Conservation (phyloP, 768 basidiomycete genomes). For the Termitomyces eurrhizus region DNA sequence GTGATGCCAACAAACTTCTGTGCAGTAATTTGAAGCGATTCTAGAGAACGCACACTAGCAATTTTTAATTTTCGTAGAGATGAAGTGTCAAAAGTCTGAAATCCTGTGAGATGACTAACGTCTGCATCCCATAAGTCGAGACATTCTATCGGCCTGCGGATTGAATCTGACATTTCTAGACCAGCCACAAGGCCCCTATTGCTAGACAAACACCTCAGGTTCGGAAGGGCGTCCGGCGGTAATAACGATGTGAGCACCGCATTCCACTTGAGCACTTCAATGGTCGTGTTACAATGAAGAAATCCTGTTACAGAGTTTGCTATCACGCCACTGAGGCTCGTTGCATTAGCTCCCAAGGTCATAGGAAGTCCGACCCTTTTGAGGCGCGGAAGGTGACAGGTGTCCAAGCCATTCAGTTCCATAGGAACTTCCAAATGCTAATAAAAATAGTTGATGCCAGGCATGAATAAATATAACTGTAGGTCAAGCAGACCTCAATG, state of each 20-base stretch:
- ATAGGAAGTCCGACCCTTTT: constrained; percentile 38
- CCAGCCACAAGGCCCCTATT: constrained; percentile 31
- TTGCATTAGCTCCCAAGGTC: constrained; percentile 27
- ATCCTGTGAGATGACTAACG: constrained; percentile 24
- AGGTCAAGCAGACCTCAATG: constrained; percentile 22
- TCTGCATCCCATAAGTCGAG: constrained; percentile 30
- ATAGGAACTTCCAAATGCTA: constrained; percentile 44
- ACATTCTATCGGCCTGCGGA: constrained; percentile 29
- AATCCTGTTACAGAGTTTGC: constrained; percentile 35
- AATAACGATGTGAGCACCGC: constrained; percentile 32
- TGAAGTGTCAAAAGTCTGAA: constrained; percentile 26
- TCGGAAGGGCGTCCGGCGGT: constrained; percentile 34
- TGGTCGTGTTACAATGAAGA: constrained; percentile 39
- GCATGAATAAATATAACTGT: neutral
- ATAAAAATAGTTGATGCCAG: neutral
- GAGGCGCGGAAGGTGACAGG: constrained; percentile 36
- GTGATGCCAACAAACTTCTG: constrained; percentile 35
- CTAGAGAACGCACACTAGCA: constrained; percentile 25
- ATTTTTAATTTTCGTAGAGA: constrained; percentile 31
- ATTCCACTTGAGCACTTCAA: constrained; percentile 46
- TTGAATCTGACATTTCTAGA: constrained; percentile 22
- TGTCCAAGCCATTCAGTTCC: constrained; percentile 35
- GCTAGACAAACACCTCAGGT: constrained; percentile 33
- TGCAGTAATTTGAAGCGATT: constrained; percentile 28
- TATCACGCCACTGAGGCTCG: constrained; percentile 17